Base-by-base conservation (phyloP, 2,329 filamentous ascomycete genomes). In the Gyromitra esculenta region DNA sequence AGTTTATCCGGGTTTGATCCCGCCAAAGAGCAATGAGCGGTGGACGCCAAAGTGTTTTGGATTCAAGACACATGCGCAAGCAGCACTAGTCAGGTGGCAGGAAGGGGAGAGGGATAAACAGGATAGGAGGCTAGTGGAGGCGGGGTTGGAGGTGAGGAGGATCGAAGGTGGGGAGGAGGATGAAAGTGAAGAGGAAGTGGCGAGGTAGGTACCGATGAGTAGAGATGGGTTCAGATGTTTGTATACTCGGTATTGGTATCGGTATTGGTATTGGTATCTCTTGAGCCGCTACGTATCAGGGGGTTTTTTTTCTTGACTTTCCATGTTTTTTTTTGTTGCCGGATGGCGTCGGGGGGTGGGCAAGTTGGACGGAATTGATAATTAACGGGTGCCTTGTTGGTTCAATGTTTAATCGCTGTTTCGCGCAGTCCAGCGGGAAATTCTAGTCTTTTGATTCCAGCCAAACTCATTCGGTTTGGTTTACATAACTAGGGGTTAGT, bases 1-100 rank as follows among this genome's bases (percentile, higher is more conserved):
- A 84, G 96, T 99, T 71, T 98, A 98, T 83, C 95, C 96, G 5
- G 90, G 92, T 31, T 88, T 99, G 81, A 90, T 96, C 66, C 96
- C 96, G 1, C 87, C 90, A 80, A 99, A 98, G 87, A 93, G 90
- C 81, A 87, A 90, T 78, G 90, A 93, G 79, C 89, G 96, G 80
- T 97, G 98, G 84, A 89, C 95, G 73, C 96, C 96, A 31, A 90
- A 92, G 75, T 91, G 97, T 77, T 99, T 96, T 83, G 96, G 96
- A 43, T 99, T 99, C 87, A 93, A 93, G 82, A 94, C 99, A 5
- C 96, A 99, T 85, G 92, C 94, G 3, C 89, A 91, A 15, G 95
- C 96, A 0, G 91, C 95, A 1, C 86, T 99, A 80, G 90, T 94
- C 80, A 89, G 96, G 81, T 99, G 96, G 96, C 96, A 99, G 85